Evolutionary conservation across 257 asterid species (phyloP).

Genomic region (Capsicum baccatum): DNA sequence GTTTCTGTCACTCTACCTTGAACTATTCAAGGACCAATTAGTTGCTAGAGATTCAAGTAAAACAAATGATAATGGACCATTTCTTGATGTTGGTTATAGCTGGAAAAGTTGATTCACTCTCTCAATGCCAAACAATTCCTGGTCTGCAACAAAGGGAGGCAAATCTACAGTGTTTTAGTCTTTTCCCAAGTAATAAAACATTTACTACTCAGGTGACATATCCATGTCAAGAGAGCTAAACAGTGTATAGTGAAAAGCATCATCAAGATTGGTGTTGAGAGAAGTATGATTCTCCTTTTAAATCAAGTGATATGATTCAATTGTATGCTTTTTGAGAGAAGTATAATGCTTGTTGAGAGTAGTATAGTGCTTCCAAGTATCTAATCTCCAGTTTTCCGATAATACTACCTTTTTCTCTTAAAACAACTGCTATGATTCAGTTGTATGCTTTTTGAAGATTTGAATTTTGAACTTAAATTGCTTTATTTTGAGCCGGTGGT

Average conservation of each 20-base stretch:
- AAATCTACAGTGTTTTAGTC: conserved; percentile 13
- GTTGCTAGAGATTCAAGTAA: neutral
- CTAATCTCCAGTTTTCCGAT: no score
- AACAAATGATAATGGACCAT: neutral
- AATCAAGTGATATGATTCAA: no score
- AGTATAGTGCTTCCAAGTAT: no score
- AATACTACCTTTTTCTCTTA: no score
- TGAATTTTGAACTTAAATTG: no score
- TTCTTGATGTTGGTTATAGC: conserved; percentile 9
- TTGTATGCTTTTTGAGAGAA: no score
- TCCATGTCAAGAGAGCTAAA: conserved; percentile 66
- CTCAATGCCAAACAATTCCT: conserved; percentile 16
- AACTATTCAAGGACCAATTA: neutral
- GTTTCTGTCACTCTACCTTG: neutral
- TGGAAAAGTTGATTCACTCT: conserved; percentile 19
- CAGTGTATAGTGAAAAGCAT: conserved; percentile 53
- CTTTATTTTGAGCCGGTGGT: no score
- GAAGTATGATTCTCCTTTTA: conserved; percentile 33
- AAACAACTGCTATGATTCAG: no score
- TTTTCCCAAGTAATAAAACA: conserved; percentile 24
- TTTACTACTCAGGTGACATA: conserved; percentile 38
- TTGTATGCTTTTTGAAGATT: no score
- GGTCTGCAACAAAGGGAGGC: conserved; percentile 25
- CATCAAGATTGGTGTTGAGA: conserved; percentile 38
- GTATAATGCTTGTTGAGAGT: no score